Evolutionary conservation across 2,329 filamentous ascomycete genomes (phyloP), one percentile per base, ranked within the genome.

Genomic region (Thyridium curvatum): DNA sequence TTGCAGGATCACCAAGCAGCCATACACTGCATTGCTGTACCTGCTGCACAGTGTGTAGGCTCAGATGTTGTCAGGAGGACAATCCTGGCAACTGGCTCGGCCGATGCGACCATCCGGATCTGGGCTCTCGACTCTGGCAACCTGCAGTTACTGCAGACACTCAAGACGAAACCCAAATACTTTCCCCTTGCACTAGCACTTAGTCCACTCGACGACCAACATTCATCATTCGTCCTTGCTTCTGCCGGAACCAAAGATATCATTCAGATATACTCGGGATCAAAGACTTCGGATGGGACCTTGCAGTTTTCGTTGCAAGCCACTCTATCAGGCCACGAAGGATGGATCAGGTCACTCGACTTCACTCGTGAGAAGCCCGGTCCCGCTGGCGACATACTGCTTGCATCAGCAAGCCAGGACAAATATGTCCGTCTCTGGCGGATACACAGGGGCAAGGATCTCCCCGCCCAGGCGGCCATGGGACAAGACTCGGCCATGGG

Each of bases 401-500:
- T 98, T 15, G 88, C 91, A 1, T 97, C 91, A 10, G 90, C 90
- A 16, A 97, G 91, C 56, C 93, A 98, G 60, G 93, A 98, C 62
- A 96, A 94, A 64, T 98, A 97, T 53, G 83, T 97, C 42, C 84
- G 93, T 31, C 74, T 98, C 29, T 98, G 93, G 93, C 79, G 90
- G 41, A 66, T 98, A 29, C 85, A 86, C 46, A 69, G 76, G 44
- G 87, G 86, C 28, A 74, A 74, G 42, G 77, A 81, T 28, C 63
- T 85, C 2, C 79, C 82, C 2, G 64, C 71, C 0, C 66, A 73
- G 36, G 74, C 72, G 30, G 67, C 72, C 2, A 64, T 68, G 10
- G 34, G 34, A 4, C 12, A 36, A 2, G 79, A 84, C 43, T 72
- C 77, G 35, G 63, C 73, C 15, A 51, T 72, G 5, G 79, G 77